phyloP scores from a whole-genome alignment of 345 rosid genomes.

The Cochlearia excelsa region DNA sequence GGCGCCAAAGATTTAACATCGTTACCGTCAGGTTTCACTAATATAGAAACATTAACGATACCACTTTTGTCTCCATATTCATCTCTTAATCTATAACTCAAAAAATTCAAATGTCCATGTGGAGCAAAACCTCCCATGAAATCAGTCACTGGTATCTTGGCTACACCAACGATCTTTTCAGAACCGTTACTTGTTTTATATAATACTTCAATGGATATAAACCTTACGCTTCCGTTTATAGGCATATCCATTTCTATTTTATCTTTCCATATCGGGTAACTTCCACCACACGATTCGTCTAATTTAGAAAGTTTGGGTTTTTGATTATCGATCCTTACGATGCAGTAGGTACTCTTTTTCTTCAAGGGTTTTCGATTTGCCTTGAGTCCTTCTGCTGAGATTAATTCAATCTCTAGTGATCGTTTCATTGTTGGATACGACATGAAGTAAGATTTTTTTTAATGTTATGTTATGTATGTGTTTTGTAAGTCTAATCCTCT shows the following conservation, averaged over 20 bases:
- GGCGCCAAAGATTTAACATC: neutral
- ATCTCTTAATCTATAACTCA: conserved; percentile 71
- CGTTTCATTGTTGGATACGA: conserved; percentile 27
- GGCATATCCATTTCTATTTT: conserved; percentile 49
- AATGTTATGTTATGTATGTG: neutral
- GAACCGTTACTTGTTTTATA: conserved; percentile 35
- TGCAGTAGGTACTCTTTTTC: conserved; percentile 39
- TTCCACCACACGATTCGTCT: conserved; percentile 42
- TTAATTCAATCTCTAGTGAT: conserved; percentile 46
- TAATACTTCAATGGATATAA: conserved; percentile 43
- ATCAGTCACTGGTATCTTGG: conserved; percentile 54
- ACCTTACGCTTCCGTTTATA: conserved; percentile 30
- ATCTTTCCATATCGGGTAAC: conserved; percentile 57
- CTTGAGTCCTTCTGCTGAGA: conserved; percentile 59
- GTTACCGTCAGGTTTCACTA: conserved; percentile 36
- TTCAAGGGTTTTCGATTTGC: conserved; percentile 40
- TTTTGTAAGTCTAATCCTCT: neutral
- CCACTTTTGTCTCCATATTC: conserved; percentile 46
- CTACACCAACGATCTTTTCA: conserved; percentile 41
- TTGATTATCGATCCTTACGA: conserved; percentile 32
- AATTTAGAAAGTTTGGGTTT: conserved; percentile 12
- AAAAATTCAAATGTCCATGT: conserved; percentile 48
- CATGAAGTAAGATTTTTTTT: neutral
- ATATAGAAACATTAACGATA: conserved; percentile 57
- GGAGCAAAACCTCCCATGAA: conserved; percentile 52